These are phyloP conservation scores for Phialophora chinensis DNA, from an alignment of 2,329 filamentous ascomycete genomes.

Conservation along the genomic window DNA sequence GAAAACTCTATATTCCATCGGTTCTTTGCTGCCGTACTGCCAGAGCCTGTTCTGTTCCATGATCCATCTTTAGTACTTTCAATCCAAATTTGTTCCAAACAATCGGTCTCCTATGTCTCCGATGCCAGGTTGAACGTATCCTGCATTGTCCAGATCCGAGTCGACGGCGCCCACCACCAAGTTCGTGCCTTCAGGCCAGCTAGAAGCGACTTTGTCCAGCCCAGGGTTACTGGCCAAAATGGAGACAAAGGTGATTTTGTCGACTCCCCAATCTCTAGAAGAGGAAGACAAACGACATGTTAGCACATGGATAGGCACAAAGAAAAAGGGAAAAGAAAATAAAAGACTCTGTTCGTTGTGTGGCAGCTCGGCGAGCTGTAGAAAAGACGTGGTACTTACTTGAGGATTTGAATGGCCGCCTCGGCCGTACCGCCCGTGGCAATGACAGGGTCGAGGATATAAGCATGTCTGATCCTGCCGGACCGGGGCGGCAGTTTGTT, in stretches of 20 bases:
- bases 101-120: constrained; percentile 89
- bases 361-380: neutral
- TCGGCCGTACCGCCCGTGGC: constrained; percentile 88
- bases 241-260: constrained; percentile 74
- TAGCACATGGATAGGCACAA: too few relatives aligned
- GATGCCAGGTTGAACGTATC: constrained; percentile 87
- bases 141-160: constrained; percentile 69
- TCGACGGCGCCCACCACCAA: constrained; percentile 85
- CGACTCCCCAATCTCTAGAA: constrained; percentile 77
- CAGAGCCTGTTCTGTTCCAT: too few relatives aligned
- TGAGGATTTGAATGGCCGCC: constrained; percentile 84
- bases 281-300: constrained; percentile 15
- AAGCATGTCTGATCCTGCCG: constrained; percentile 67
- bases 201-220: constrained; percentile 69
- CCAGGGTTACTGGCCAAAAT: constrained; percentile 75
- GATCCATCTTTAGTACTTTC: constrained; percentile 10
- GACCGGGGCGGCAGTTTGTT: constrained; percentile 70
- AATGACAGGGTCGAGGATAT: constrained; percentile 89
- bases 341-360: too few relatives aligned
- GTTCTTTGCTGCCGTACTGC: too few relatives aligned
- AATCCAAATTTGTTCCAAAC: constrained; percentile 56
- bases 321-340: too few relatives aligned
- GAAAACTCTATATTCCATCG: too few relatives aligned
- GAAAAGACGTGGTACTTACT: constrained; percentile 40
- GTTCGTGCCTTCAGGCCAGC: constrained; percentile 65